Evolutionary conservation across 768 basidiomycete genomes (phyloP).

Genomic region (Cystofilobasidium bisporidii): DNA sequence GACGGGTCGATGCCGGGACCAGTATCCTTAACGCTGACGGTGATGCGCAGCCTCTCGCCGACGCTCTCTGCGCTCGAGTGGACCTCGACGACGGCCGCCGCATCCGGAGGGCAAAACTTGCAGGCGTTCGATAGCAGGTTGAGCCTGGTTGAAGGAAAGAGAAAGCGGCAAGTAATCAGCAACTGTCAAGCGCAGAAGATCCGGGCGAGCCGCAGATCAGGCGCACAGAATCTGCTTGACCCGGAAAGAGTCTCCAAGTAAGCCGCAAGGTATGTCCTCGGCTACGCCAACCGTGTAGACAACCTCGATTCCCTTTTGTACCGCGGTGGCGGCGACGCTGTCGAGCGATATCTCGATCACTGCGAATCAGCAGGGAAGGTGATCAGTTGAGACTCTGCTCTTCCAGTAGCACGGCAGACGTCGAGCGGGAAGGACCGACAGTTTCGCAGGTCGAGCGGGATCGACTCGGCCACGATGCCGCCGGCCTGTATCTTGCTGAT

Average conservation of each 20-base stretch:
- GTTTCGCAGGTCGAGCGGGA: constrained; percentile 11
- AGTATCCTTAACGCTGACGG: constrained; percentile 18
- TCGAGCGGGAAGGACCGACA: neutral
- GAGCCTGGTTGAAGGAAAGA: neutral
- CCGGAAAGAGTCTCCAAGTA: constrained; percentile 3
- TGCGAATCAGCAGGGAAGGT: neutral
- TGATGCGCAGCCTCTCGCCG: neutral
- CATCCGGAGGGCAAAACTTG: neutral
- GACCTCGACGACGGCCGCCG: neutral
- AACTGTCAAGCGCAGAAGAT: no score
- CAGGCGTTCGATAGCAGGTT: constrained; percentile 4
- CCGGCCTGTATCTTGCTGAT: constrained; percentile 4
- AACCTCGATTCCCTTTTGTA: constrained; percentile 17
- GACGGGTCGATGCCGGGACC: constrained; percentile 11
- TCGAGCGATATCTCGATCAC: constrained; percentile 14
- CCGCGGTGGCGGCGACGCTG: neutral
- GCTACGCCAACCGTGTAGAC: constrained; percentile 6
- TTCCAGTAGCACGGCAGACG: no score
- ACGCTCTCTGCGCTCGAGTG: neutral
- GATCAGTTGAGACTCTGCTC: no score
- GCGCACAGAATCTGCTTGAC: constrained; percentile 18
- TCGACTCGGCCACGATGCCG: constrained; percentile 6
- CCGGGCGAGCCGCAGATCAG: no score
- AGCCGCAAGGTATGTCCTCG: neutral
- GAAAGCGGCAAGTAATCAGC: neutral